phyloP scores from a whole-genome alignment of 2,329 filamentous ascomycete species.

The Mycosphaerella arachidis region DNA sequence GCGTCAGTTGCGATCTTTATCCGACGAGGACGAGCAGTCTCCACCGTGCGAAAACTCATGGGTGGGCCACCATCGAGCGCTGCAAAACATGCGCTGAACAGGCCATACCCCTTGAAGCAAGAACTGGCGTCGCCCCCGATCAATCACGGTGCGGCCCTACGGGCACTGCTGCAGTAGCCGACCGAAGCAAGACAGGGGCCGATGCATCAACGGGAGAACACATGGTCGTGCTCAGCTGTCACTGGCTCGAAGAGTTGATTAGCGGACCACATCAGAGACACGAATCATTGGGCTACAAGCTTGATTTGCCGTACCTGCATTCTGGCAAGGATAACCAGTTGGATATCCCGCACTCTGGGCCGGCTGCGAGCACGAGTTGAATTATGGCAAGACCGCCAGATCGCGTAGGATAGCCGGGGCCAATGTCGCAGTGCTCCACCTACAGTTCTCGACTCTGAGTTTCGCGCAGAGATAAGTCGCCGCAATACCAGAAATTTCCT shows the following conservation, averaged over 20 bases:
- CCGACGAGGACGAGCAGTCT: slow-evolving; percentile 2
- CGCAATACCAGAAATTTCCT: background rate
- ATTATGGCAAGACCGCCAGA: background rate
- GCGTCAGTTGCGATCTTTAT: slow-evolving; percentile 39
- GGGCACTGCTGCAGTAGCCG: slow-evolving; percentile 8
- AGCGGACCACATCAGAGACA: background rate
- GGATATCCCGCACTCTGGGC: background rate
- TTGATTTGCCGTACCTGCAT: slow-evolving; percentile 6
- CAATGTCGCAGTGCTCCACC: background rate
- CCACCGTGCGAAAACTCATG: slow-evolving; percentile 9
- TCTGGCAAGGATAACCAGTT: background rate
- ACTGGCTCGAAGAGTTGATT: slow-evolving; percentile 4
- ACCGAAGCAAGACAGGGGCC: slow-evolving; percentile 4
- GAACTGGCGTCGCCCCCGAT: slow-evolving; percentile 9
- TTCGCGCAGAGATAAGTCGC: background rate
- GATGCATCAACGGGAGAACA: slow-evolving; percentile 3
- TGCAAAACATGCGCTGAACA: slow-evolving; percentile 16
- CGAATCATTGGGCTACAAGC: slow-evolving; percentile 3
- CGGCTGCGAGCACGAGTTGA: background rate
- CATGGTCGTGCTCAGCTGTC: slow-evolving; percentile 6
- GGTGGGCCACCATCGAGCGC: slow-evolving; percentile 7
- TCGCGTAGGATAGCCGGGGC: background rate
- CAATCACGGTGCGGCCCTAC: slow-evolving; percentile 13
- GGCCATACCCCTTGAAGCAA: slow-evolving; percentile 16
- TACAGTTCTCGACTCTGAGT: background rate